phyloP scores from a whole-genome alignment of 106 monocot species.

The Cymbidium sinense region DNA sequence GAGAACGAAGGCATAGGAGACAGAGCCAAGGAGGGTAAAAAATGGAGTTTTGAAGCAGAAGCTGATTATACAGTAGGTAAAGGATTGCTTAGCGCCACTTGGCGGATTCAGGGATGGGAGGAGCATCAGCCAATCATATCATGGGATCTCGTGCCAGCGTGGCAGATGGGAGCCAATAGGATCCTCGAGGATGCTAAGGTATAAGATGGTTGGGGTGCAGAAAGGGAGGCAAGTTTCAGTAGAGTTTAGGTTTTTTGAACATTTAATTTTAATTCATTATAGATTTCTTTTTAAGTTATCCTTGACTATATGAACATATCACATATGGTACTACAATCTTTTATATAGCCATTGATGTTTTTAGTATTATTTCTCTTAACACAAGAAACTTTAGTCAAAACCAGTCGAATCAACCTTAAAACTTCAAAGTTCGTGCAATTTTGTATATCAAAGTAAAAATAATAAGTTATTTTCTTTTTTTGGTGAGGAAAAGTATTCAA shows the following conservation, averaged over 20 bases:
- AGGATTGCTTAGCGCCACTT: not conserved
- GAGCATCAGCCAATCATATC: slow-evolving; percentile 43
- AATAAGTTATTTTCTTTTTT: not conserved
- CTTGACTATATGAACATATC: not conserved
- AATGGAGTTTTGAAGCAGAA: not conserved
- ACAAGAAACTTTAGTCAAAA: not conserved
- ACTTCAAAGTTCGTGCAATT: not conserved
- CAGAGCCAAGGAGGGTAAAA: slow-evolving; percentile 3
- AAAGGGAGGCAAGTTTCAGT: slow-evolving; percentile 8
- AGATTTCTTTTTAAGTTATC: not conserved
- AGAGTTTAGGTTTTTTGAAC: not conserved
- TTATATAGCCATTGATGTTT: not conserved
- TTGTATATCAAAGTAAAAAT: not conserved
- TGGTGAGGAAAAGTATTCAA: slow-evolving; percentile 3
- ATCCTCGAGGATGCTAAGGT: slow-evolving; percentile 62
- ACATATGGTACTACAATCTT: not conserved
- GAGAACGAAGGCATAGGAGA: not conserved
- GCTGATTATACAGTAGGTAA: slow-evolving; percentile 18
- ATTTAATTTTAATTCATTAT: not conserved
- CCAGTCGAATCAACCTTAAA: not conserved
- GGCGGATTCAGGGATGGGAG: not conserved
- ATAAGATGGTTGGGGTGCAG: not conserved
- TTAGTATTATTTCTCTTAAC: not conserved
- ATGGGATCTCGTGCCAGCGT: slow-evolving; percentile 69
- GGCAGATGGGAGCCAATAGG: slow-evolving; percentile 51